Percentiles rank a stretch among this genome's conserved stretches.
phyloP scores from a whole-genome alignment of 371 early-diverging fungal genomes.

The Apophysomyces variabilis region DNA sequence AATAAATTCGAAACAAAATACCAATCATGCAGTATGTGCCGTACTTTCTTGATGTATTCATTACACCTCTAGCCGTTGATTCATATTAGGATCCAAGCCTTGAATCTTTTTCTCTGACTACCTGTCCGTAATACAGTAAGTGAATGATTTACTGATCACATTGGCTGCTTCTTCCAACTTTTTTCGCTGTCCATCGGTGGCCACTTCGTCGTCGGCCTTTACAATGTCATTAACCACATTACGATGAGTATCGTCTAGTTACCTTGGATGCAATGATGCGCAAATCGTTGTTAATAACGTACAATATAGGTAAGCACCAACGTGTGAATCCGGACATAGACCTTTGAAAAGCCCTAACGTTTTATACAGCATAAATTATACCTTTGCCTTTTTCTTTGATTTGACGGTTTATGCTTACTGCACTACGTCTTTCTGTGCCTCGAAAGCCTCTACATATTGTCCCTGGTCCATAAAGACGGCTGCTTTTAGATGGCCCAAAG shows the following conservation, averaged over 20 bases:
- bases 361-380: background rate
- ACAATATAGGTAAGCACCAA: constrained; percentile 60
- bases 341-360: constrained; percentile 48
- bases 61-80: constrained; percentile 36
- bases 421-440: constrained; percentile 55
- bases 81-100: no score
- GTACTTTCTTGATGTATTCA: constrained; percentile 79
- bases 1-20: constrained; percentile 83
- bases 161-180: constrained; percentile 85
- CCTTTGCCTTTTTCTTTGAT: background rate
- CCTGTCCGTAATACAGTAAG: constrained; percentile 85
- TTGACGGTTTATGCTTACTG: constrained; percentile 36
- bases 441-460: constrained; percentile 57
- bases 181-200: constrained; percentile 47
- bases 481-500: constrained; percentile 49
- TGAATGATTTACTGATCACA: constrained; percentile 85
- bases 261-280: constrained; percentile 47
- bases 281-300: constrained; percentile 62
- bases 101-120: constrained; percentile 22
- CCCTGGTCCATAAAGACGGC: constrained; percentile 33
- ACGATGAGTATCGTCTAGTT: background rate
- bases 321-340: constrained; percentile 45
- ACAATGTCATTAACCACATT: background rate
- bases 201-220: constrained; percentile 63
- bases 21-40: constrained; percentile 88